These are phyloP conservation scores for Cucurbita argyrosperma DNA, from an alignment of 306 rosid genomes.

Conservation along the genomic window DNA sequence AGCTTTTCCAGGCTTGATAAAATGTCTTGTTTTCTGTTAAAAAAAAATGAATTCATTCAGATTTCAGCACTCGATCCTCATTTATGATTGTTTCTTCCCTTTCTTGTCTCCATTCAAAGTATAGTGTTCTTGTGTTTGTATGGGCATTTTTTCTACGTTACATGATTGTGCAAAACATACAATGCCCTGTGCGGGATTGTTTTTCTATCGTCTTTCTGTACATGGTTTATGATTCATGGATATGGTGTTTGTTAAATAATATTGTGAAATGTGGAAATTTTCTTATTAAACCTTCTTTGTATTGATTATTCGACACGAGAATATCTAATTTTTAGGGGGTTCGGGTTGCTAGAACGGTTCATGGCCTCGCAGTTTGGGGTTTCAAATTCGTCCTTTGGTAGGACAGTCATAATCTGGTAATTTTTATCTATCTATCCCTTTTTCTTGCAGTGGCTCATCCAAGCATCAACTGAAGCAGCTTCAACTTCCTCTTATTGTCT, in stretches of 20 bases:
- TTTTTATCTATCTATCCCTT: not conserved
- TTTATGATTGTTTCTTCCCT: conserved; percentile 15
- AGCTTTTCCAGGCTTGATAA: conserved; percentile 37
- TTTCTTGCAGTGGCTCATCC: not conserved
- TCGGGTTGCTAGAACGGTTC: not conserved
- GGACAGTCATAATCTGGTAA: not conserved
- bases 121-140: conserved; percentile 20
- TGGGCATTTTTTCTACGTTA: not conserved
- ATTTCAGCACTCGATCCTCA: not conserved
- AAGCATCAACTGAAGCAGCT: not conserved
- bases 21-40: not conserved
- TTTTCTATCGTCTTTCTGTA: conserved; percentile 10
- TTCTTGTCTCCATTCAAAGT: conserved; percentile 9
- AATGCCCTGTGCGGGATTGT: not conserved
- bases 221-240: conserved; percentile 17
- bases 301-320: not conserved
- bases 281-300: not conserved
- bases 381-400: not conserved
- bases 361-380: not conserved
- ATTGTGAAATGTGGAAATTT: not conserved
- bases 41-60: not conserved
- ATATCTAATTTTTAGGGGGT: not conserved
- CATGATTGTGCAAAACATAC: not conserved
- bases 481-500: not conserved
- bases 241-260: conserved; percentile 1